These are phyloP conservation scores for Penicillium sclerotigenum DNA, from an alignment of 2,329 filamentous ascomycete genomes.

Conservation along the genomic window DNA sequence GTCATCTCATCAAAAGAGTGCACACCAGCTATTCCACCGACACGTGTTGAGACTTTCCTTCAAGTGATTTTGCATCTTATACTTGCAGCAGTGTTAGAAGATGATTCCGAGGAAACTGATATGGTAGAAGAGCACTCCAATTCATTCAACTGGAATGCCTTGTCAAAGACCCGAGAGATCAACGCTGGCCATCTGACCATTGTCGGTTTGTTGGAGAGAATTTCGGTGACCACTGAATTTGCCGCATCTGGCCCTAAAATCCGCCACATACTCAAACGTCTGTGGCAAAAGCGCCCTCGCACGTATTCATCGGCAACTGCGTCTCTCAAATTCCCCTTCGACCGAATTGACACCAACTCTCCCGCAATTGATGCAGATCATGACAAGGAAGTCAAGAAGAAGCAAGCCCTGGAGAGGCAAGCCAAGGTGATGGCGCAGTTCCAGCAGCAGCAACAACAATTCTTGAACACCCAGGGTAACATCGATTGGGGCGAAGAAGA, in stretches of 20 bases:
- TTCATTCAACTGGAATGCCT: constrained; percentile 71
- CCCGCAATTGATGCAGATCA: constrained; percentile 64
- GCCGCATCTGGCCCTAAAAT: constrained; percentile 83
- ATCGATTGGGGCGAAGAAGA: constrained; percentile 88
- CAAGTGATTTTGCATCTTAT: constrained; percentile 87
- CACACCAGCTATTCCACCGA: constrained; percentile 72
- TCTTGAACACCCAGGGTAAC: constrained; percentile 81
- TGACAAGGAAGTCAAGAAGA: constrained; percentile 76
- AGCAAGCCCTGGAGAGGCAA: constrained; percentile 82
- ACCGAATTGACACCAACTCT: constrained; percentile 76
- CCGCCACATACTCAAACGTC: constrained; percentile 72
- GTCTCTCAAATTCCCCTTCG: constrained; percentile 61
- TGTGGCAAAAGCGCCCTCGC: constrained; percentile 76
- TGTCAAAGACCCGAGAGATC: constrained; percentile 58
- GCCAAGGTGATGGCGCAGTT: constrained; percentile 97
- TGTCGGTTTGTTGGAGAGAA: constrained; percentile 51
- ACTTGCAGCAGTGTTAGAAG: constrained; percentile 81
- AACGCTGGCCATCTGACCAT: constrained; percentile 47
- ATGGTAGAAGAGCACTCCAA: constrained; percentile 46
- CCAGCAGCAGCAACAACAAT: constrained; percentile 94
- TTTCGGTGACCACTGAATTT: constrained; percentile 67
- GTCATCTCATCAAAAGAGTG: constrained; percentile 65
- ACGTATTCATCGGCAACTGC: constrained; percentile 68
- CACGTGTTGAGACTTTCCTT: constrained; percentile 83
- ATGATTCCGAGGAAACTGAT: constrained; percentile 59